These are phyloP conservation scores for Macrocystidia cucumis DNA, from an alignment of 1,284 basidiomycete species.

Conservation along the genomic window DNA sequence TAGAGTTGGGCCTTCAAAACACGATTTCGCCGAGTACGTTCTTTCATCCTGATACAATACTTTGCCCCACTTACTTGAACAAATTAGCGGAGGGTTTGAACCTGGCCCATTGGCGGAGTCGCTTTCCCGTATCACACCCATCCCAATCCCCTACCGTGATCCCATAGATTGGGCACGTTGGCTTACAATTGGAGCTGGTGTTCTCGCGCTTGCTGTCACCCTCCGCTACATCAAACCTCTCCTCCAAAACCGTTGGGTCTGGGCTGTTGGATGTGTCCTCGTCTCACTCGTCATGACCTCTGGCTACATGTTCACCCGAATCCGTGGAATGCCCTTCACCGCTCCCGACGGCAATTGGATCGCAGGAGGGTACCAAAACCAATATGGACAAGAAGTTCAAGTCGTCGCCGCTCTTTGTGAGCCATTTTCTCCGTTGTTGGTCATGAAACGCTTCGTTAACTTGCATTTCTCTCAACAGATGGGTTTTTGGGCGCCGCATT, in stretches of 20 bases:
- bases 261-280: constrained; percentile 61
- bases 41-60: constrained; percentile 4
- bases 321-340: constrained; percentile 75
- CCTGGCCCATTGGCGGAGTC: constrained; percentile 70
- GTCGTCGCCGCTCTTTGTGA: constrained; percentile 83
- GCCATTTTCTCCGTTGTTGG: constrained; percentile 22
- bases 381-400: constrained; percentile 90
- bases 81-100: constrained; percentile 66
- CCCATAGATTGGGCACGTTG: constrained; percentile 65
- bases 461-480: constrained; percentile 46
- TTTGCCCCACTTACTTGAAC: constrained; percentile 1
- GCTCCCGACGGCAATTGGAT: constrained; percentile 72
- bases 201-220: constrained; percentile 36
- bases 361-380: constrained; percentile 83
- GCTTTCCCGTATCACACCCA: constrained; percentile 64
- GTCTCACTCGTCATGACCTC: constrained; percentile 79
- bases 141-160: constrained; percentile 65
- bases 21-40: constrained; percentile 73
- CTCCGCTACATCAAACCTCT: constrained; percentile 64
- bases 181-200: constrained; percentile 32
- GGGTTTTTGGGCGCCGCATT: constrained; percentile 77
- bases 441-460: constrained; percentile 6
- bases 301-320: constrained; percentile 96
- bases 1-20: constrained; percentile 52
- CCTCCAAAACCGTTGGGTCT: constrained; percentile 73